phyloP scores from a whole-genome alignment of 139 green algal genomes.

The Chlamydomonas sp. region DNA sequence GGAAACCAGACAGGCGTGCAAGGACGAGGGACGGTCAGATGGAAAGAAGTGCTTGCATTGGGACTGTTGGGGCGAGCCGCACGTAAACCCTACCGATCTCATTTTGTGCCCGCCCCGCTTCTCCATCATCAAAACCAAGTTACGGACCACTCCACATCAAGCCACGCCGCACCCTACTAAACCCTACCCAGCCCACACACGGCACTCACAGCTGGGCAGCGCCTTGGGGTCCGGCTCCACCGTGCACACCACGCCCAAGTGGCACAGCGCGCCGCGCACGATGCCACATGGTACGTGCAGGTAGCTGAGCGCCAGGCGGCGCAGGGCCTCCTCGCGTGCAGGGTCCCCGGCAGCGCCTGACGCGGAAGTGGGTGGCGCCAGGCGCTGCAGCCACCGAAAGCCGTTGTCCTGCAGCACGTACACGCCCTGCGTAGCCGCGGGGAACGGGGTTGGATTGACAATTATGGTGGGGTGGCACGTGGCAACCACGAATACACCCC shows the following conservation, averaged over 20 bases:
- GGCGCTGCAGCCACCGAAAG: constrained; percentile 77
- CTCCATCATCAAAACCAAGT: no score
- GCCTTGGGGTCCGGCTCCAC: constrained; percentile 58
- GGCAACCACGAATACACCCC: no score
- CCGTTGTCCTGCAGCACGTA: constrained; percentile 89
- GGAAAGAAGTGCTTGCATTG: no score
- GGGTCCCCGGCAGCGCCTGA: neutral
- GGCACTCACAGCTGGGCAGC: constrained; percentile 56
- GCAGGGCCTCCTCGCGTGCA: constrained; percentile 12
- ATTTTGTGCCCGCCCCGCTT: no score
- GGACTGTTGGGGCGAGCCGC: no score
- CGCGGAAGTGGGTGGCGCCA: constrained; percentile 36
- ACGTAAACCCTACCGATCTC: no score
- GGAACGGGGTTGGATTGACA: no score
- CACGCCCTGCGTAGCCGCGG: constrained; percentile 60
- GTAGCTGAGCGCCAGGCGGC: constrained; percentile 56
- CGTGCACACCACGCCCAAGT: constrained; percentile 62
- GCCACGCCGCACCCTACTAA: neutral
- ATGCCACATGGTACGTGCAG: constrained; percentile 81
- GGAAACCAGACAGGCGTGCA: neutral
- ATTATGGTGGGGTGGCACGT: neutral
- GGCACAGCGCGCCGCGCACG: constrained; percentile 63
- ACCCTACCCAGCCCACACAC: neutral
- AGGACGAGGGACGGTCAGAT: no score
- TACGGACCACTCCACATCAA: neutral